Conservation (phyloP, 2,329 filamentous ascomycete species). For the Dissoconium aciculare region DNA sequence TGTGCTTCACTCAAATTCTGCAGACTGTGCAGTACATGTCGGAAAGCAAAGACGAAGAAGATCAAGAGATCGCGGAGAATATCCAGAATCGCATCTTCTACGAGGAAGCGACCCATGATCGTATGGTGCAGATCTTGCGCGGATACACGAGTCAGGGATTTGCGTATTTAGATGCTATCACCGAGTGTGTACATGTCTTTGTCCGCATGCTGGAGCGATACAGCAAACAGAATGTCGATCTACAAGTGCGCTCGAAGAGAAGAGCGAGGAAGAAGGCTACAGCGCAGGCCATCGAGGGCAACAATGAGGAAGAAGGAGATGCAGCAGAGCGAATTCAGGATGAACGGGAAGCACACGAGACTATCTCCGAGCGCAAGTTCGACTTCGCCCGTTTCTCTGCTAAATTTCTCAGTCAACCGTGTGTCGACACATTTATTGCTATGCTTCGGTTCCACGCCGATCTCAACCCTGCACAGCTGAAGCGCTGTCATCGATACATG, state of each 20-base stretch:
- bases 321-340: conserved; percentile 46
- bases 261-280: conserved; percentile 57
- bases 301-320: conserved; percentile 37
- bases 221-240: conserved; percentile 83
- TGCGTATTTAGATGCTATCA: conserved; percentile 81
- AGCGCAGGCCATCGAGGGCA: conserved; percentile 23
- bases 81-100: conserved; percentile 97
- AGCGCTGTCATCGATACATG: conserved; percentile 84
- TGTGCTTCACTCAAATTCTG: conserved; percentile 79
- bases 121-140: conserved; percentile 62
- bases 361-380: conserved; percentile 75
- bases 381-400: conserved; percentile 74
- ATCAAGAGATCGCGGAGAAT: conserved; percentile 95
- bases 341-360: conserved; percentile 51
- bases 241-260: conserved; percentile 77
- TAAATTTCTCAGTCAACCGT: conserved; percentile 69
- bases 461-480: conserved; percentile 63
- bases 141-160: conserved; percentile 91
- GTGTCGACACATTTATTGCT: conserved; percentile 74
- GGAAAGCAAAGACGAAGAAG: conserved; percentile 70
- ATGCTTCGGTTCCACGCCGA: conserved; percentile 72
- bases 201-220: conserved; percentile 83
- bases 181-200: conserved; percentile 83
- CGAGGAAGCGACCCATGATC: conserved; percentile 85
- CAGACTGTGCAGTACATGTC: conserved; percentile 88